Base-by-base conservation (phyloP, 768 basidiomycete species). In the Cubamyces lactineus region DNA sequence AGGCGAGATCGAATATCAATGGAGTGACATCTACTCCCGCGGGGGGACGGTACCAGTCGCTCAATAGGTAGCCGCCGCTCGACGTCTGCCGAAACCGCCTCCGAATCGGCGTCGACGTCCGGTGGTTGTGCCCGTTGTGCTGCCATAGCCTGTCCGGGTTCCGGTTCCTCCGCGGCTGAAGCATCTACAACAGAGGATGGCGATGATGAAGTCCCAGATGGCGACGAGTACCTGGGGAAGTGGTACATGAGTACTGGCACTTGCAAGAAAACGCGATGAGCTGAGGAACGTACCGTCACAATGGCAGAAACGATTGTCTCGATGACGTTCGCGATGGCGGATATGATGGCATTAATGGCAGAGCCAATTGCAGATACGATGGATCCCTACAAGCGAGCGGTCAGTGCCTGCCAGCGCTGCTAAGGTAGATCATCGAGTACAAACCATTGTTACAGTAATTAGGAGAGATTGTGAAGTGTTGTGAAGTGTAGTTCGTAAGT, bases 301-400 rank as follows among this genome's bases (percentile, higher is more conserved):
- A 88, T 79, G 7, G 71, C 84, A 60, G 76, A 65, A 47, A 87
- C 76, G 59, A 87, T 84, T 19, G 83, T 72, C 80, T 82, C 80
- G 60, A 86, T 67, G 1, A 86, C 77, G 59, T 67, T 69, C 9
- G 84, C 85, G 53, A 86, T 83, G 15, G 83, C 85, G 52, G 77
- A 79, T 61, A 87, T 79, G 59, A 87, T 71, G 49, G 80, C 74
- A 45, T 82, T 81, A 47, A 87, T 82, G 26, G 78, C 84, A 57
- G 72, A 66, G 19, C 84, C 86, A 41, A 87, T 86, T 41, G 86
- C 80, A 67, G 84, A 85, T 69, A 86, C 75, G 53, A 85, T 77
- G 30, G 84, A 78, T 24, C 84, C 84, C 85, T 85, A 40, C 19
- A 39, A 11, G 13, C 17, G 23, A 8, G 17, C 34, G 34, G 34